A percentile compares a stretch with the other conserved stretches of the same genome.
These are phyloP conservation scores for Aphanomyces invadans DNA, from an alignment of 352 stramenopile species.

Conservation along the genomic window DNA sequence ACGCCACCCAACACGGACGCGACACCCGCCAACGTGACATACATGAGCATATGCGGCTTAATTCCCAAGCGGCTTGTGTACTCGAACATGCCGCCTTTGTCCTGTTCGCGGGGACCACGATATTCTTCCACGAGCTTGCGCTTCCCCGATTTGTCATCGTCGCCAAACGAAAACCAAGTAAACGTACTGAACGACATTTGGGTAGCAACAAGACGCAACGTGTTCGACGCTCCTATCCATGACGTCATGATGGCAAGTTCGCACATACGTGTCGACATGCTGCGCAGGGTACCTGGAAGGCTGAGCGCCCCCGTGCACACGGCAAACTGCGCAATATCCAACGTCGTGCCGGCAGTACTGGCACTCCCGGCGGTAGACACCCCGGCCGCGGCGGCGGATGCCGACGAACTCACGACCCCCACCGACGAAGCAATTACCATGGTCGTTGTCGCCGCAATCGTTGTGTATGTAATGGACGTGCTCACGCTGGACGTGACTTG, in stretches of 20 bases:
- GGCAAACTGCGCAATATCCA: conserved; percentile 74
- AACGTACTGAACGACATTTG: conserved; percentile 66
- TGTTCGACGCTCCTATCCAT: conserved; percentile 53
- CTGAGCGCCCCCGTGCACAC: conserved; percentile 72
- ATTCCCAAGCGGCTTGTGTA: conserved; percentile 68
- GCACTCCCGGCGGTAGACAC: conserved; percentile 37
- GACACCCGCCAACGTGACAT: conserved; percentile 68
- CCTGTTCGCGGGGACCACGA: conserved; percentile 22
- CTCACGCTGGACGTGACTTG: conserved; percentile 17
- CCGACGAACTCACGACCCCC: conserved; percentile 30
- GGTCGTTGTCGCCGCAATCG: conserved; percentile 15
- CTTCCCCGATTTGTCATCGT: conserved; percentile 29
- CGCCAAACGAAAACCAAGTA: conserved; percentile 69
- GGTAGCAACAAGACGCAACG: conserved; percentile 59
- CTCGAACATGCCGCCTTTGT: conserved; percentile 40
- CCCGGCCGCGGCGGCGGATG: conserved; percentile 39
- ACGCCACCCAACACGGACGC: conserved; percentile 63
- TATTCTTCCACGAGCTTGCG: conserved; percentile 13
- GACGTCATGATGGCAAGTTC: no score
- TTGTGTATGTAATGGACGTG: conserved; percentile 10
- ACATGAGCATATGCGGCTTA: conserved; percentile 71
- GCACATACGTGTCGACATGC: no score
- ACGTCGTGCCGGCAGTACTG: conserved; percentile 58
- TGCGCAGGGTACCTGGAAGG: conserved; percentile 37
- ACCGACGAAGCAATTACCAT: conserved; percentile 46